These are phyloP conservation scores for Penicillium decumbens DNA, from an alignment of 2,329 filamentous ascomycete species.

Conservation along the genomic window DNA sequence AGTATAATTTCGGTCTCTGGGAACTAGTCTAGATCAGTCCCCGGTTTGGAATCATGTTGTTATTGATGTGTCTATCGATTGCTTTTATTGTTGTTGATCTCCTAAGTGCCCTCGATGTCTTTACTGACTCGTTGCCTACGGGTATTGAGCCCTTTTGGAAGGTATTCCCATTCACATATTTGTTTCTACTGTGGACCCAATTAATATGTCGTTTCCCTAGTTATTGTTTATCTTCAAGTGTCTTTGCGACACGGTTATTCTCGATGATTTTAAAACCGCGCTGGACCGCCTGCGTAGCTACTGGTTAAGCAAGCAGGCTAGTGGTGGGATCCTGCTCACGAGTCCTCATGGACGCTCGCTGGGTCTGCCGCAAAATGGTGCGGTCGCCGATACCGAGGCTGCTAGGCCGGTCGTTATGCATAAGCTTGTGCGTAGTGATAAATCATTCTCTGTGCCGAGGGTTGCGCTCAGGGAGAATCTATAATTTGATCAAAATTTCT, in stretches of 20 bases:
- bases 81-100: conserved; percentile 60
- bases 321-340: conserved; percentile 16
- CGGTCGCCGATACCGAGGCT: conserved; percentile 9
- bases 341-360: neutral
- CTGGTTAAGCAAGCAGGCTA: conserved; percentile 30
- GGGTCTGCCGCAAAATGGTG: neutral
- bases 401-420: conserved; percentile 2
- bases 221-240: conserved; percentile 63
- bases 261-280: conserved; percentile 64
- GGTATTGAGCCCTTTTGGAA: conserved; percentile 66
- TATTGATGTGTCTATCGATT: conserved; percentile 58
- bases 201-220: conserved; percentile 13
- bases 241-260: conserved; percentile 61
- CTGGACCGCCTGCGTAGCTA: conserved; percentile 39
- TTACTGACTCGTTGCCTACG: conserved; percentile 42
- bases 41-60: conserved; percentile 60
- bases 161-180: conserved; percentile 14
- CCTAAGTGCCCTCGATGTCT: conserved; percentile 52
- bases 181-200: too few relatives aligned
- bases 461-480: conserved; percentile 1
- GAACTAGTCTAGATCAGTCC: conserved; percentile 59
- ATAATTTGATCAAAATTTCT: neutral
- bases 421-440: conserved; percentile 5
- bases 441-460: conserved; percentile 11
- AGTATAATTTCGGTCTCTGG: conserved; percentile 55